Base-by-base conservation (phyloP, 2,329 filamentous ascomycete species). In the Penicillium glabrum region DNA sequence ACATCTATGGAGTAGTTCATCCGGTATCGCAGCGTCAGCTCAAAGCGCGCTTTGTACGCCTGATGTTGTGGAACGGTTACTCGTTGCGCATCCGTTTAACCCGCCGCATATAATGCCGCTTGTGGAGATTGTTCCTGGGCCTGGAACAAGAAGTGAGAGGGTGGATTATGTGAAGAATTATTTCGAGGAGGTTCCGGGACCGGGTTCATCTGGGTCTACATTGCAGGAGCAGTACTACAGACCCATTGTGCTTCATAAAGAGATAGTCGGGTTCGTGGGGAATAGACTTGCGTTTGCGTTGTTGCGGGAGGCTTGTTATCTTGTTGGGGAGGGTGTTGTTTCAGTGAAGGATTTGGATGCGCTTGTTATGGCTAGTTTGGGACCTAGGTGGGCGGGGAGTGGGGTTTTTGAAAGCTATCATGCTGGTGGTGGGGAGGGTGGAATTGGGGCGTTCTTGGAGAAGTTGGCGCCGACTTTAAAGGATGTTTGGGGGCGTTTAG, bases 101-200 rank as follows among this genome's bases (percentile, higher is more conserved):
- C 85, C 82, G 23, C 84, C 84, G 1, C 83, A 86, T 60, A 77
- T 86, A 52, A 85, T 86, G 81, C 84, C 84, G 0, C 65, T 87
- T 1, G 69, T 86, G 2, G 84, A 87, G 66, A 73, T 86, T 31
- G 83, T 86, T 0, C 82, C 83, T 0, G 77, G 75, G 1, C 77
- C 76, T 5, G 56, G 61, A 29, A 85, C 80, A 0, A 66, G 67
- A 0, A 37, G 68, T 0, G 65, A 69, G 26, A 41, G 60, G 7
- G 61, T 71, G 9, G 67, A 67, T 5, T 71, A 70, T 52, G 69
- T 61, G 14, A 59, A 56, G 27, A 62, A 67, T 1, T 85, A 82
- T 61, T 85, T 71, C 33, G 60, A 57, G 8, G 35, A 52, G 9
- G 53, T 60, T 1, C 64, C 64, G 10, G 64, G 39, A 4, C 19